phyloP scores from a whole-genome alignment of 176 grass and related monocot genomes.

The Ensete ventricosum region DNA sequence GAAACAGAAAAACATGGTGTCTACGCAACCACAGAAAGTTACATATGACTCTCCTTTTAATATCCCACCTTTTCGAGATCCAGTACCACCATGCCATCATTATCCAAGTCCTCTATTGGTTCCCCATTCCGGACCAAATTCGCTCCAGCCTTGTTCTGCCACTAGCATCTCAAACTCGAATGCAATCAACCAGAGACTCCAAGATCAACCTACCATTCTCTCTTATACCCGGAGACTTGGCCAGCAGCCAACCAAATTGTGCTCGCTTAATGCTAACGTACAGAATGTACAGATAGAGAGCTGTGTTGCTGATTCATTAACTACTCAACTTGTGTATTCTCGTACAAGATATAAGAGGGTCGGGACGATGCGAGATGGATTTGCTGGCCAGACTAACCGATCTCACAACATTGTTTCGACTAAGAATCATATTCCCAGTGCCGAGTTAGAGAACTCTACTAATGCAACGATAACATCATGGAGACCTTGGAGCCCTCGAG shows the following conservation, averaged over 20 bases:
- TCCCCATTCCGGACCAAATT: constrained; percentile 7
- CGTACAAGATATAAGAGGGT: constrained; percentile 8
- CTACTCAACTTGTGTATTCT: constrained; percentile 16
- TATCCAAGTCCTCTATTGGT: not conserved
- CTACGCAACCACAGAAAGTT: constrained; percentile 28
- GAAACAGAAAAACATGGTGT: constrained; percentile 23
- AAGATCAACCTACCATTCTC: not conserved
- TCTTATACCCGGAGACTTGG: constrained; percentile 10
- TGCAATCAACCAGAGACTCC: not conserved
- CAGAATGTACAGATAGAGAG: not conserved
- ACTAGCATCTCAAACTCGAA: not conserved
- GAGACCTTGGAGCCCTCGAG: not conserved
- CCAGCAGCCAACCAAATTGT: constrained; percentile 3
- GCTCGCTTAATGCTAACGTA: constrained; percentile 1
- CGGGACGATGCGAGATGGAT: not conserved
- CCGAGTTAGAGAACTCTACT: too few species aligned
- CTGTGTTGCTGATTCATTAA: not conserved
- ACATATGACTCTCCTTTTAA: constrained; percentile 7
- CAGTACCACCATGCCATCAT: not conserved
- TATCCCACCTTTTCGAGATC: not conserved
- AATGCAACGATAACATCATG: not conserved
- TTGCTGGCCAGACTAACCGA: not conserved
- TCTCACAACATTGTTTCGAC: not conserved
- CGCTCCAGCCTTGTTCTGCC: constrained; percentile 11
- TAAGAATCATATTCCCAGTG: not conserved